Evolutionary conservation across 176 grass and related monocot genomes (phyloP).

Genomic region (Alopecurus myosuroides): DNA sequence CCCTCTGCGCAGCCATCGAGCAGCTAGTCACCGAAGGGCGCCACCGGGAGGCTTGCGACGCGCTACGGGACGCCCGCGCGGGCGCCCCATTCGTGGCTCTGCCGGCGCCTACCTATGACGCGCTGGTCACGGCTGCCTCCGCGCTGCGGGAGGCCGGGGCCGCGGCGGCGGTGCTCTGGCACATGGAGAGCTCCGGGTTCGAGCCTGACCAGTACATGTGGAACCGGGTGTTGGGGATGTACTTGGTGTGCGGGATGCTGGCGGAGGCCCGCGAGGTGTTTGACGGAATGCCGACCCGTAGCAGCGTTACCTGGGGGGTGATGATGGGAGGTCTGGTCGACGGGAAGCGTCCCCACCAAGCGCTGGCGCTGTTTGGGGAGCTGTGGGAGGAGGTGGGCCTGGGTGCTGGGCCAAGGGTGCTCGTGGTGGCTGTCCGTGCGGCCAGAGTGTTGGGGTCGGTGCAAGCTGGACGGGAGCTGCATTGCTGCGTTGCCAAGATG

Average conservation of each 20-base stretch:
- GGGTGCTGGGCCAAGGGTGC: slow-evolving; percentile 11
- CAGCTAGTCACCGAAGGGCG: slow-evolving; percentile 33
- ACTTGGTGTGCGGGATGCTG: slow-evolving; percentile 59
- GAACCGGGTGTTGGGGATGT: slow-evolving; percentile 51
- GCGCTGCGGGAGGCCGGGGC: slow-evolving; percentile 33
- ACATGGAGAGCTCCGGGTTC: slow-evolving; percentile 46
- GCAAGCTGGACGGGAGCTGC: slow-evolving; percentile 51
- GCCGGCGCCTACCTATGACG: slow-evolving; percentile 42
- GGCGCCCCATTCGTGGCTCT: slow-evolving; percentile 11
- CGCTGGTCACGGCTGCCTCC: slow-evolving; percentile 45
- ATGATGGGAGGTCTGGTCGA: slow-evolving; percentile 65
- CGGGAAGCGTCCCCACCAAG: slow-evolving; percentile 25
- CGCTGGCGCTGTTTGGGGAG: slow-evolving; percentile 50
- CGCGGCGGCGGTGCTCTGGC: slow-evolving; percentile 49
- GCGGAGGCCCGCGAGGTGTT: slow-evolving; percentile 55
- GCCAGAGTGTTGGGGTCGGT: slow-evolving; percentile 19
- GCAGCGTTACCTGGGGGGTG: slow-evolving; percentile 42
- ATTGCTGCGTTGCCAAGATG: slow-evolving; percentile 57
- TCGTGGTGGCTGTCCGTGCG: slow-evolving; percentile 50
- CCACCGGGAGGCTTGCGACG: slow-evolving; percentile 54
- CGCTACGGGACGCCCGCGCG: slow-evolving; percentile 46
- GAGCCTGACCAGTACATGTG: slow-evolving; percentile 49
- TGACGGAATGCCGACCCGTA: slow-evolving; percentile 53
- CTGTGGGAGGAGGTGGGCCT: slow-evolving; percentile 25
- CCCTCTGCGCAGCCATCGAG: slow-evolving; percentile 52